phyloP scores from a whole-genome alignment of 2,329 filamentous ascomycete genomes.

The Aspergillus udagawae region DNA sequence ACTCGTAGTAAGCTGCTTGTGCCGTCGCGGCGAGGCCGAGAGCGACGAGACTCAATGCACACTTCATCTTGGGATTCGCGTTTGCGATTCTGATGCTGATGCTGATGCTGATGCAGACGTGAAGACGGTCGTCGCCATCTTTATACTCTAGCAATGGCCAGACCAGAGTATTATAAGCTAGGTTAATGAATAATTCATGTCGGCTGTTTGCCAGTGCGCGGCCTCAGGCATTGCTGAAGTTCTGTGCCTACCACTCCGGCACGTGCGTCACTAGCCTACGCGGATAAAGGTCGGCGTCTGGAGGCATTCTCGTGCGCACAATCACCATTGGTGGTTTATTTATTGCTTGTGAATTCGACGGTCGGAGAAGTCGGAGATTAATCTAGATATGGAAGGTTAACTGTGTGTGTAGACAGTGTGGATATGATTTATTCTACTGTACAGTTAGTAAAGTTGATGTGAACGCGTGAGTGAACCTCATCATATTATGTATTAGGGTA shows the following conservation, averaged over 20 bases:
- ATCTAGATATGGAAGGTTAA: not conserved
- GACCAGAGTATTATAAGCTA: too few species aligned
- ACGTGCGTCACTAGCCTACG: not conserved
- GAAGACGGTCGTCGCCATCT: not conserved
- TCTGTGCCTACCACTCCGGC: not conserved
- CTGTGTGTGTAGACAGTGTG: too few species aligned
- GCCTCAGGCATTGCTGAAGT: too few species aligned
- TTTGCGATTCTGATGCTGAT: not conserved
- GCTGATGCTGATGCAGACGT: too few species aligned
- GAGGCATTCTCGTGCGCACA: not conserved
- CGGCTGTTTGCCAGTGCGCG: not conserved
- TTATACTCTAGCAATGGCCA: not conserved
- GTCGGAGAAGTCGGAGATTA: not conserved
- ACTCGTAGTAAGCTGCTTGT: constrained; percentile 30
- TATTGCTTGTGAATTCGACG: not conserved
- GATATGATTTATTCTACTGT: not conserved
- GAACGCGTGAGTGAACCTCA: not conserved
- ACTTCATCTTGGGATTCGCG: constrained; percentile 21
- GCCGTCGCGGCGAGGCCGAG: constrained; percentile 72
- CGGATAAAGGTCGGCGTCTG: too few species aligned
- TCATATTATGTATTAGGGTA: constrained; percentile 13
- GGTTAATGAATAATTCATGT: too few species aligned
- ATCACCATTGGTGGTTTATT: not conserved
- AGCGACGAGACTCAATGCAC: constrained; percentile 73
- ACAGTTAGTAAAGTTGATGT: not conserved